phyloP scores from a whole-genome alignment of 2,329 filamentous ascomycete genomes.

The Talaromyces marneffei region DNA sequence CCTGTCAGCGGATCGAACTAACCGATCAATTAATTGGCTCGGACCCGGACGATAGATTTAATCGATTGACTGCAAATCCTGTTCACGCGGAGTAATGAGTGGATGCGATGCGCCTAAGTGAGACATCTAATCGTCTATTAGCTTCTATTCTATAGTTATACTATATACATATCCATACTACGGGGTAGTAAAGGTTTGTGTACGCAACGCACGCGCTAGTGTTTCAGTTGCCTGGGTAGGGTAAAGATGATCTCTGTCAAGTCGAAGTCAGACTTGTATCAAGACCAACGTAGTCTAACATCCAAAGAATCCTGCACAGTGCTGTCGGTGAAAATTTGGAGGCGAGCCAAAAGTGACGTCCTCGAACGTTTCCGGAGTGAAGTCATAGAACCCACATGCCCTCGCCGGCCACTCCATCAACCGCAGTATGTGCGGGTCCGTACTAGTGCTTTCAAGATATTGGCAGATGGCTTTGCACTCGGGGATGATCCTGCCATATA shows the following conservation, averaged over 20 bases:
- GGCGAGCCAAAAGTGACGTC: not conserved
- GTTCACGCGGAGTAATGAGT: not conserved
- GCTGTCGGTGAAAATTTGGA: not conserved
- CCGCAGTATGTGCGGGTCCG: slow-evolving; percentile 22
- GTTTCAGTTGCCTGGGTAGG: not conserved
- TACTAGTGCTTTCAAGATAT: slow-evolving; percentile 28
- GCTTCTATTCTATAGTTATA: too few species aligned
- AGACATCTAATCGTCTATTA: not conserved
- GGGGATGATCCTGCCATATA: slow-evolving; percentile 25
- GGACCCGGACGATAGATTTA: not conserved
- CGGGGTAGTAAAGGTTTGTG: not conserved
- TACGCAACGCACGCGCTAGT: not conserved
- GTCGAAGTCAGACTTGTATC: not conserved
- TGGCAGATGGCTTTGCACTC: slow-evolving; percentile 36
- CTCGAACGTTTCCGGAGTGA: not conserved
- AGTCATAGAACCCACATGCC: slow-evolving; percentile 26
- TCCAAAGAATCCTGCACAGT: not conserved
- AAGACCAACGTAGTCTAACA: not conserved
- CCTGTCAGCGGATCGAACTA: not conserved
- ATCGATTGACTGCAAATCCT: not conserved
- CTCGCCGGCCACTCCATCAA: slow-evolving; percentile 31
- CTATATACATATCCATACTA: too few species aligned
- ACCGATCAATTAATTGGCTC: not conserved
- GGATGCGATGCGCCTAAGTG: not conserved
- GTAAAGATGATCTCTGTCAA: not conserved